Evolutionary conservation across 2,329 filamentous ascomycete species (phyloP).

Genomic region (Drechslerella dactyloides): DNA sequence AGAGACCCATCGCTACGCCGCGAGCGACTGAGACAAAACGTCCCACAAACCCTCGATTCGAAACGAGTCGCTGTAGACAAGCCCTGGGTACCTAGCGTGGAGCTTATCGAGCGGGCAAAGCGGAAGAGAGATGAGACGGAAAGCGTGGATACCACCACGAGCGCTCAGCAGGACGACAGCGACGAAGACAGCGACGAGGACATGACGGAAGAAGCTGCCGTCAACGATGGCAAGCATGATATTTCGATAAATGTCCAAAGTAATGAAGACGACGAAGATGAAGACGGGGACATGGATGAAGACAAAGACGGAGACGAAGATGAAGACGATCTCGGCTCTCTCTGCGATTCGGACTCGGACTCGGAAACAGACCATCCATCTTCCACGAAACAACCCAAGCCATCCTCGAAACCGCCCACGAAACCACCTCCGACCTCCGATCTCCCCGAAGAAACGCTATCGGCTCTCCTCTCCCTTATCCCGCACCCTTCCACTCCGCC

Average conservation of each 20-base stretch:
- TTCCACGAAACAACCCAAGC: conserved; percentile 49
- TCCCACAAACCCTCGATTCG: conserved; percentile 79
- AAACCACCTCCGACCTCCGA: conserved; percentile 68
- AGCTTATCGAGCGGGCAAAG: conserved; percentile 43
- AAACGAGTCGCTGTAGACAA: conserved; percentile 69
- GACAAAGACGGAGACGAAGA: conserved; percentile 62
- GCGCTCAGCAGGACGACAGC: conserved; percentile 11
- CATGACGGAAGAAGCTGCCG: conserved; percentile 53
- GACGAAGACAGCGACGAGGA: conserved; percentile 59
- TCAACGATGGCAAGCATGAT: conserved; percentile 60
- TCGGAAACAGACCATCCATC: conserved; percentile 57
- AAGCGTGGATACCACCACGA: background rate
- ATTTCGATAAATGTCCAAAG: conserved; percentile 60
- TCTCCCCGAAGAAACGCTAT: conserved; percentile 68
- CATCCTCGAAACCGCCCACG: conserved; percentile 62
- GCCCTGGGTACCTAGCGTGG: conserved; percentile 31
- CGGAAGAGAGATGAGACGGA: conserved; percentile 39
- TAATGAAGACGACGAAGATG: conserved; percentile 59
- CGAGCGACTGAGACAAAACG: conserved; percentile 76
- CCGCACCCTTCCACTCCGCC: conserved; percentile 66
- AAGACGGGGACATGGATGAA: conserved; percentile 59
- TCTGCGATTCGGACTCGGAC: conserved; percentile 70
- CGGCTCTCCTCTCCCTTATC: conserved; percentile 61
- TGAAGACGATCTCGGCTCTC: conserved; percentile 73
- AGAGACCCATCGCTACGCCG: conserved; percentile 78